Percentiles rank a stretch among this genome's conserved stretches.
Conservation (phyloP, 495 filamentous ascomycete genomes). For the Hyphodiscus hymeniophilus region DNA sequence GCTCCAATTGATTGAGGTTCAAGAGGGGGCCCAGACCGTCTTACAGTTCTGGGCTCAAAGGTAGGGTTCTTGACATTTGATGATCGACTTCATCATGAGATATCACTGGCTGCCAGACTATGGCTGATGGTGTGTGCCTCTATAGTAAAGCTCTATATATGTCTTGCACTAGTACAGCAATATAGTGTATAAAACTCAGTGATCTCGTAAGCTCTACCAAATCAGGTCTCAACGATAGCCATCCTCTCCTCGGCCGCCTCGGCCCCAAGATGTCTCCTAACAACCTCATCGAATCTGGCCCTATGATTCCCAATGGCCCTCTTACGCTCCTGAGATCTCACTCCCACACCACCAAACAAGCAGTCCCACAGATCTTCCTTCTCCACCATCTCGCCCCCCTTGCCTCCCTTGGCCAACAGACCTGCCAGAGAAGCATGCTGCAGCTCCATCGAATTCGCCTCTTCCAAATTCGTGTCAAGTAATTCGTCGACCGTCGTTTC, state of each 20-base stretch:
- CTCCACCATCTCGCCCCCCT: conserved; percentile 73
- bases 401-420: conserved; percentile 59
- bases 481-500: conserved; percentile 21
- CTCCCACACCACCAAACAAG: conserved; percentile 52
- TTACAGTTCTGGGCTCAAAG: too few species aligned
- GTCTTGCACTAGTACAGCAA: too few species aligned
- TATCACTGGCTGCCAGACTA: too few species aligned
- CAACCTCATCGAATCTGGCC: conserved; percentile 10
- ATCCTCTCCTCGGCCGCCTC: conserved; percentile 19
- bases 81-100: too few species aligned
- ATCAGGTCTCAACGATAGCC: too few species aligned
- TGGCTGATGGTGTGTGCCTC: too few species aligned
- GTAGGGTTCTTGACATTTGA: too few species aligned
- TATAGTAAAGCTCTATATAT: too few species aligned
- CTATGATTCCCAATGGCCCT: background rate
- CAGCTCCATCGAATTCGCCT: conserved; percentile 77
- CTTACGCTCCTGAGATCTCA: background rate
- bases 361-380: conserved; percentile 84
- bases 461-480: conserved; percentile 31
- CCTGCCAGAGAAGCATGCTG: conserved; percentile 57
- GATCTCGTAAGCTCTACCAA: too few species aligned
- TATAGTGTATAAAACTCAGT: too few species aligned
- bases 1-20: too few species aligned
- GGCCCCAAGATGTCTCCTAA: conserved; percentile 13
- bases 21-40: too few species aligned